Base-by-base conservation (phyloP, 208 protist species). In the Balamuthia mandrillaris region DNA sequence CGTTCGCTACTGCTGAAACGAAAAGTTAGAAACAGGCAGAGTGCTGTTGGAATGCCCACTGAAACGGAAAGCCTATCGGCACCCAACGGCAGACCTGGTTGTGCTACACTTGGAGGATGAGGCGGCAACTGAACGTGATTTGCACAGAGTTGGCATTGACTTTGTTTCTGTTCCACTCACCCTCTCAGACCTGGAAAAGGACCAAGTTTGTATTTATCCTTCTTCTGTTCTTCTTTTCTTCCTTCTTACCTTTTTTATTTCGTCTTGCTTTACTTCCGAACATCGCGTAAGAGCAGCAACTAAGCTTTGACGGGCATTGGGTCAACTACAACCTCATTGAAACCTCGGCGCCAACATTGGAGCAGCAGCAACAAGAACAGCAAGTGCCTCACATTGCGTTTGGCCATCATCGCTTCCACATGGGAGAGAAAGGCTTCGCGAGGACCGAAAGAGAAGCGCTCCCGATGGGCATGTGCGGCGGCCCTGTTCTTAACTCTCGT, bases 391-490 rank as follows among this genome's bases (percentile, higher is more conserved):
- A n/a, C n/a, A n/a, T n/a, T n/a, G n/a, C n/a, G n/a, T n/a, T 56
- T n/a, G n/a, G 49, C 49, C n/a, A 27, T 56, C n/a, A 18, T 56
- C 21, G 49, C 49, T n/a, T 27, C 49, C 18, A 18, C 18, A 56
- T 56, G n/a, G n/a, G 49, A 18, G n/a, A 18, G 49, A 18, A 56
- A 56, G 49, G 18, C 21, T n/a, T n/a, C 18, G 49, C 49, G 49
- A 56, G 49, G 21, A 56, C n/a, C 21, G 49, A 56, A 56, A n/a
- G n/a, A 56, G 49, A 56, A n/a, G n/a, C n/a, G 77, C 77, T 84
- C 35, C 60, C 77, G 9, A 70, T 84, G 56, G 77, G 77, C 35
- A 84, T 84, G 77, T 84, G 77, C 33, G 77, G 77, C 12, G 77
- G 77, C 6, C 77, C 77, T 5, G 77, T 68, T n/a, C 42, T 84